Conservation (phyloP, 2,329 filamentous ascomycete species). For the Clonostachys sp. region DNA sequence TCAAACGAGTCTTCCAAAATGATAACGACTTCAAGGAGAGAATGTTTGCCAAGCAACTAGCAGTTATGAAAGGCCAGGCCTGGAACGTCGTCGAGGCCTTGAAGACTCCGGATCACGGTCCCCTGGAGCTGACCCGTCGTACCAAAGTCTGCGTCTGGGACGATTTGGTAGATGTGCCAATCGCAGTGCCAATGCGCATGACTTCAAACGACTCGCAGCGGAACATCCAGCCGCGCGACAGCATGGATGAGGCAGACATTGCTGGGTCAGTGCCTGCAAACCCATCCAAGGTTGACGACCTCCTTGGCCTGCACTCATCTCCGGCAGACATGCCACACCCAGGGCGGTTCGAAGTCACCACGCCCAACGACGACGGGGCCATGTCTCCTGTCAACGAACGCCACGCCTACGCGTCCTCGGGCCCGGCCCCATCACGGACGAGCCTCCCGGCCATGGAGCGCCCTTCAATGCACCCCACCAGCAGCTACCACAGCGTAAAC, state of each 20-base stretch:
- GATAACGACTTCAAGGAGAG: slow-evolving; percentile 96
- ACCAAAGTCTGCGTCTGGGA: slow-evolving; percentile 97
- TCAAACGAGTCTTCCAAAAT: slow-evolving; percentile 83
- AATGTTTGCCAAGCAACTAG: slow-evolving; percentile 98
- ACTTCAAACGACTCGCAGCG: slow-evolving; percentile 82
- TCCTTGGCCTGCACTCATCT: slow-evolving; percentile 62
- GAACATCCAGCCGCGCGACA: slow-evolving; percentile 39
- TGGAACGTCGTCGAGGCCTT: slow-evolving; percentile 99
- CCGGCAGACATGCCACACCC: slow-evolving; percentile 67
- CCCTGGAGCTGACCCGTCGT: slow-evolving; percentile 84
- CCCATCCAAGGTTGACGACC: slow-evolving; percentile 48
- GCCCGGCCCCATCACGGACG: not conserved
- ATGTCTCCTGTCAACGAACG: not conserved
- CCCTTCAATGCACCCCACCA: slow-evolving; percentile 14
- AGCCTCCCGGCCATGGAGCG: slow-evolving; percentile 1
- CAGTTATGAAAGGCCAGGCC: slow-evolving; percentile 98
- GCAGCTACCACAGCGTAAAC: slow-evolving; percentile 24
- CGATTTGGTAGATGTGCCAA: slow-evolving; percentile 90
- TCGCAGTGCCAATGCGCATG: slow-evolving; percentile 83
- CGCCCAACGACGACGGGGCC: slow-evolving; percentile 20
- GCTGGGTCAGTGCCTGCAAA: slow-evolving; percentile 26
- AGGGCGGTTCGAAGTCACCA: slow-evolving; percentile 66
- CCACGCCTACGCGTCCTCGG: not conserved
- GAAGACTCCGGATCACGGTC: slow-evolving; percentile 87
- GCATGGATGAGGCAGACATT: slow-evolving; percentile 86